phyloP scores from a whole-genome alignment of 176 grass and related monocot genomes.

The Musa itinerans region DNA sequence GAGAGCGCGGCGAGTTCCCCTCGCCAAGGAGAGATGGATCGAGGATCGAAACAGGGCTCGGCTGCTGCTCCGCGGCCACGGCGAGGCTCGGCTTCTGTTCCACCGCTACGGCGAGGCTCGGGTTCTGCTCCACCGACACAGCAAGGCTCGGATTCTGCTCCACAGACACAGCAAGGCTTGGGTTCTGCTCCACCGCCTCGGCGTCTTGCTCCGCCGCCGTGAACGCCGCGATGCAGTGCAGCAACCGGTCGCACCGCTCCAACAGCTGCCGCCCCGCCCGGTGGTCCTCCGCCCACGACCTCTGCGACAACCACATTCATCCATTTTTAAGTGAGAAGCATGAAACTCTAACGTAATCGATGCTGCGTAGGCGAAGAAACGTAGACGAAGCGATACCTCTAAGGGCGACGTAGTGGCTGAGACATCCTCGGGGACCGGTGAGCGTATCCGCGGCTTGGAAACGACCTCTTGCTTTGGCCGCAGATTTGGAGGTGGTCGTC shows the following conservation, averaged over 20 bases:
- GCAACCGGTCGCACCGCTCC: slow-evolving; percentile 70
- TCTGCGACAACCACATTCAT: slow-evolving; percentile 15
- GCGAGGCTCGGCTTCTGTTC: not conserved
- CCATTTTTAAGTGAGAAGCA: not conserved
- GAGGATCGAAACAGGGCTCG: slow-evolving; percentile 23
- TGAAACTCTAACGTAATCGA: not conserved
- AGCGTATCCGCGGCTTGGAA: not conserved
- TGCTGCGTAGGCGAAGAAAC: too few relatives aligned
- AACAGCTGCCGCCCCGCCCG: slow-evolving; percentile 38
- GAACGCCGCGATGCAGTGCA: slow-evolving; percentile 75
- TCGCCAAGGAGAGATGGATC: not conserved
- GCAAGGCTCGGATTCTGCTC: too few relatives aligned
- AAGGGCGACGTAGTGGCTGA: not conserved
- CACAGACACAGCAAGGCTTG: too few relatives aligned
- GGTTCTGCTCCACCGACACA: too few relatives aligned
- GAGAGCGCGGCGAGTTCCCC: slow-evolving; percentile 14
- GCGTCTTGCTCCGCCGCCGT: slow-evolving; percentile 33
- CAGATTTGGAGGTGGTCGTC: slow-evolving; percentile 14
- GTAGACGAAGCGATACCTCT: not conserved
- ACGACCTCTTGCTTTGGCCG: not conserved
- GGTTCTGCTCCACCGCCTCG: not conserved
- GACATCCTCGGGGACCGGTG: not conserved
- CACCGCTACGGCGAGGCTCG: slow-evolving; percentile 3
- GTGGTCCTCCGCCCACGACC: slow-evolving; percentile 21
- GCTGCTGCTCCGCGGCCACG: slow-evolving; percentile 25